phyloP scores from a whole-genome alignment of 1,284 basidiomycete species.

The Boletus sp. region DNA sequence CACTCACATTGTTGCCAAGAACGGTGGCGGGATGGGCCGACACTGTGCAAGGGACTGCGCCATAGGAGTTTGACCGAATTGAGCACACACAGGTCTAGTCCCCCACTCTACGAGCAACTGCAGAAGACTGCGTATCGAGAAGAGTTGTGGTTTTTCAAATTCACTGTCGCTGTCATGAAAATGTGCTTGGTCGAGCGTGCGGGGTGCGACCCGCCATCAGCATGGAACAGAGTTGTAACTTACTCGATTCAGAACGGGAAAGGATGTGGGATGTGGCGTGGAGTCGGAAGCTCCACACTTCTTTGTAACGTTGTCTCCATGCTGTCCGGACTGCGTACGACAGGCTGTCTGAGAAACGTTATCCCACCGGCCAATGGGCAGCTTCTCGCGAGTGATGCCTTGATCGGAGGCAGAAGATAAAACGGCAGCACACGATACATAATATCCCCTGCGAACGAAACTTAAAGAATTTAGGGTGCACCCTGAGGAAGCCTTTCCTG shows the following conservation, averaged over 20 bases:
- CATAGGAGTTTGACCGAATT: neutral
- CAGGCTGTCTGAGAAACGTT: conserved; percentile 21
- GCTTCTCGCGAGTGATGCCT: conserved; percentile 12
- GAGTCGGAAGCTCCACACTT: conserved; percentile 17
- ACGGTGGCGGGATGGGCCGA: neutral
- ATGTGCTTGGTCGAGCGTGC: conserved; percentile 14
- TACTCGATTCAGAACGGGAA: conserved; percentile 4
- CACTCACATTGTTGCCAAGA: conserved; percentile 2
- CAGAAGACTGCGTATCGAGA: conserved; percentile 2
- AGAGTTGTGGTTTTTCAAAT: conserved; percentile 31
- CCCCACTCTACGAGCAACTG: neutral
- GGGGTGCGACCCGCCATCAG: conserved; percentile 3
- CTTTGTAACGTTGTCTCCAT: conserved; percentile 29
- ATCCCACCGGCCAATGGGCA: conserved; percentile 16
- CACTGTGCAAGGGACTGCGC: conserved; percentile 1
- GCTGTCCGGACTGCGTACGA: conserved; percentile 14
- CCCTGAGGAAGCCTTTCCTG: conserved; percentile 27
- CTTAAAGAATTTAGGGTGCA: conserved; percentile 27
- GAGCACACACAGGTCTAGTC: neutral
- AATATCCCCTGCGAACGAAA: conserved; percentile 29
- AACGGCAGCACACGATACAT: conserved; percentile 26
- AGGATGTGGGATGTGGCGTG: conserved; percentile 6
- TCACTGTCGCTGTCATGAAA: conserved; percentile 4
- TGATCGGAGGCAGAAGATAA: conserved; percentile 31
- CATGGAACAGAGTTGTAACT: conserved; percentile 18